A percentile compares a stretch with the other conserved stretches of the same genome.
Evolutionary conservation across 345 rosid genomes (phyloP).

Genomic region (Zanthoxylum bungeanum): DNA sequence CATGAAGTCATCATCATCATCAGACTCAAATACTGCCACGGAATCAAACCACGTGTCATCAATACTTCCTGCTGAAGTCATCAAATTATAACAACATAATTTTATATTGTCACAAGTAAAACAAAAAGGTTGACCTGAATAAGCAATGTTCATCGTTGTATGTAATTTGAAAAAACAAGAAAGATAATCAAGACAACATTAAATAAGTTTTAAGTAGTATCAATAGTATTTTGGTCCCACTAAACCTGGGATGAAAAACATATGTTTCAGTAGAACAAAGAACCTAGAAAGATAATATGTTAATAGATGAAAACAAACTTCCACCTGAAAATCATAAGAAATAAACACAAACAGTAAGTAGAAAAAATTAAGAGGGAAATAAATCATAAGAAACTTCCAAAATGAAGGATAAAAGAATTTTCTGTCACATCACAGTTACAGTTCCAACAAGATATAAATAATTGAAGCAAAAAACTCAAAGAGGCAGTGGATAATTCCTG

Average conservation of each 20-base stretch:
- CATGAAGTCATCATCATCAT: slow-evolving; percentile 54
- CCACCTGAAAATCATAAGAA: too few species aligned
- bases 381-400: not conserved
- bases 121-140: not conserved
- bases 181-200: not conserved
- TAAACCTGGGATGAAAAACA: not conserved
- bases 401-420: not conserved
- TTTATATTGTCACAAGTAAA: not conserved
- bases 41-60: slow-evolving; percentile 83
- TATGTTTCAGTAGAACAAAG: not conserved
- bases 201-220: too few species aligned
- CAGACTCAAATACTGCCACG: slow-evolving; percentile 62
- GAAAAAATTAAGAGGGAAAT: not conserved
- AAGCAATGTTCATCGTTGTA: not conserved
- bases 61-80: slow-evolving; percentile 44
- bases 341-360: too few species aligned
- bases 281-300: slow-evolving; percentile 2
- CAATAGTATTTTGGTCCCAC: too few species aligned
- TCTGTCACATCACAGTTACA: not conserved
- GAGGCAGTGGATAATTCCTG: not conserved
- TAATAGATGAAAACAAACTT: too few species aligned
- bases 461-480: not conserved
- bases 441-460: not conserved
- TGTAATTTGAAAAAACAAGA: not conserved
- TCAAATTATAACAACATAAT: slow-evolving; percentile 12